Percentiles rank a stretch among this genome's conserved stretches.
These are phyloP conservation scores for Tricladium varicosporioides DNA, from an alignment of 2,329 filamentous ascomycete species.

Conservation along the genomic window DNA sequence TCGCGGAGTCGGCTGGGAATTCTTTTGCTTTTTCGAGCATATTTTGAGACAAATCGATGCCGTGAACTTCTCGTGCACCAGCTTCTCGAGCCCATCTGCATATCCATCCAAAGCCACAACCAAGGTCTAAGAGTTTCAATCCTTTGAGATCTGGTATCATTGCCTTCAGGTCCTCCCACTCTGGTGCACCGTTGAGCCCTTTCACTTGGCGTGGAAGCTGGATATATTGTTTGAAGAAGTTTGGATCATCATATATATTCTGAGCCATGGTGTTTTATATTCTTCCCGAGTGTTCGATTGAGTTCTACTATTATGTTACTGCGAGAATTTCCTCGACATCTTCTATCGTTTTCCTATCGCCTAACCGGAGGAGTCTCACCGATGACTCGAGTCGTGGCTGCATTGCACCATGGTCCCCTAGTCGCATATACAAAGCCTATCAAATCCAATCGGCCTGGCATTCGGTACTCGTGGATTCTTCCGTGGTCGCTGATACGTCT, in stretches of 20 bases:
- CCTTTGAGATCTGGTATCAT: constrained; percentile 38
- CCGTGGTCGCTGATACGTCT: not conserved
- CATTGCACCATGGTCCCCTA: not conserved
- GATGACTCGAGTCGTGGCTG: not conserved
- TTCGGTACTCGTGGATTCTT: not conserved
- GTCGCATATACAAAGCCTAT: not conserved
- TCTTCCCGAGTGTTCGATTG: not conserved
- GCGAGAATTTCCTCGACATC: not conserved
- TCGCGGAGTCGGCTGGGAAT: constrained; percentile 19
- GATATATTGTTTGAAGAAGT: constrained; percentile 44
- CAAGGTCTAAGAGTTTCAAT: constrained; percentile 42
- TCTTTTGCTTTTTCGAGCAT: constrained; percentile 41
- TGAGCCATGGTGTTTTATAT: constrained; percentile 31
- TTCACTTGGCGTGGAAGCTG: constrained; percentile 40
- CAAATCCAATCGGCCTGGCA: not conserved
- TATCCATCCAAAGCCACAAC: constrained; percentile 48
- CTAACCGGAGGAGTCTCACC: not conserved
- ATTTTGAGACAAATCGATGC: constrained; percentile 42
- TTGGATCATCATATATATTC: constrained; percentile 42
- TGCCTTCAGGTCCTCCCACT: constrained; percentile 43
- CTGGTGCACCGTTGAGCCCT: constrained; percentile 41
- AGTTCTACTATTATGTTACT: not conserved
- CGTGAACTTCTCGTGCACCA: constrained; percentile 37
- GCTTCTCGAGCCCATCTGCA: constrained; percentile 41
- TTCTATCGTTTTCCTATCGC: not conserved